A percentile compares a stretch with the other conserved stretches of the same genome.
phyloP scores from a whole-genome alignment of 768 basidiomycete species.

The Kondoa subrosea region DNA sequence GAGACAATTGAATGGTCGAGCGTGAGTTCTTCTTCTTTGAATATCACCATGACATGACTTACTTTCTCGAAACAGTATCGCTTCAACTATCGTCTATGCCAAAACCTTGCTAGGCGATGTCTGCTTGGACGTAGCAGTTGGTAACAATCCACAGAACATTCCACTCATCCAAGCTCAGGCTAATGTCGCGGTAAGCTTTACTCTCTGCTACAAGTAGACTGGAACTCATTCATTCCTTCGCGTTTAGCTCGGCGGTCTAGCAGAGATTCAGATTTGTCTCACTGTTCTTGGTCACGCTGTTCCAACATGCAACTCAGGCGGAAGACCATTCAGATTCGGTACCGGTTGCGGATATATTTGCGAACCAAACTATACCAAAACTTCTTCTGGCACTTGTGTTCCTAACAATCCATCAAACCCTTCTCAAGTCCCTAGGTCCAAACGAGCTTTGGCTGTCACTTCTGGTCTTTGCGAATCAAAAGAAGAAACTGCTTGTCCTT shows the following conservation, averaged over 20 bases:
- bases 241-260: background rate
- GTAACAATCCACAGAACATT: background rate
- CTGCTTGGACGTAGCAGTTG: background rate
- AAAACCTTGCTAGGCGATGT: background rate
- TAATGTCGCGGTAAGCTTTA: background rate
- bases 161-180: background rate
- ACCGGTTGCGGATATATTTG: background rate
- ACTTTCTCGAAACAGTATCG: background rate
- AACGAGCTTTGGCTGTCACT: background rate
- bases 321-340: background rate
- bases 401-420: background rate
- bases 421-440: background rate
- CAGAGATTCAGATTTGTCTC: background rate
- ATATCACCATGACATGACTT: background rate
- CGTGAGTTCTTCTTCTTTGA: background rate
- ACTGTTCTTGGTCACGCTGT: background rate
- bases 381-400: background rate
- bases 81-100: background rate
- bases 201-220: background rate
- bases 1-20: background rate
- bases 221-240: background rate
- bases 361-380: background rate
- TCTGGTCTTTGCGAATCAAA: background rate
- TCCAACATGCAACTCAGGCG: background rate
- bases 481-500: background rate